phyloP scores from a whole-genome alignment of 768 basidiomycete species.

The Nidularia sp. region DNA sequence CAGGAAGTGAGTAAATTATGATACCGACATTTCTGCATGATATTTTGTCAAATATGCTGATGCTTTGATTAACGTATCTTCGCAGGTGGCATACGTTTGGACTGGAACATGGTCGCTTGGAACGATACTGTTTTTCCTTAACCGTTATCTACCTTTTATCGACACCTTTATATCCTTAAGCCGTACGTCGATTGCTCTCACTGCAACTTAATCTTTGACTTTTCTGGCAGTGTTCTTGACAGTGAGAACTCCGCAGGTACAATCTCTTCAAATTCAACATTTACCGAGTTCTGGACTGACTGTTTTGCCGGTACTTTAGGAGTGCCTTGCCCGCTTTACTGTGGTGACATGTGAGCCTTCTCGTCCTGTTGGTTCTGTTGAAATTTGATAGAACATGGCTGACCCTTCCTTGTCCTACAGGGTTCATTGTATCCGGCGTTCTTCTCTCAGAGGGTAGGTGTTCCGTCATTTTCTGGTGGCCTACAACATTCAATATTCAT shows the following conservation, averaged over 20 bases:
- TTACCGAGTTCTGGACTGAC: background rate
- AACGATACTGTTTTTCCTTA: slow-evolving; percentile 29
- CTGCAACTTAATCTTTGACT: background rate
- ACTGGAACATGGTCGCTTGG: slow-evolving; percentile 20
- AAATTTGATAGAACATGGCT: background rate
- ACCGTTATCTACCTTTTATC: slow-evolving; percentile 35
- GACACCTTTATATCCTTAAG: slow-evolving; percentile 29
- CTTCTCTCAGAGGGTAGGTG: slow-evolving; percentile 29
- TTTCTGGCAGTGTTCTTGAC: slow-evolving; percentile 7
- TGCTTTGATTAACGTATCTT: background rate
- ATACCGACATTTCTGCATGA: background rate
- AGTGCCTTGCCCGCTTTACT: slow-evolving; percentile 18
- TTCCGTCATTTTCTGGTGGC: background rate
- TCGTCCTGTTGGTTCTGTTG: background rate
- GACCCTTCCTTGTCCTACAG: slow-evolving; percentile 2
- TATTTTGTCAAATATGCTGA: background rate
- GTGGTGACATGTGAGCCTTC: slow-evolving; percentile 23
- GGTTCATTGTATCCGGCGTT: slow-evolving; percentile 30
- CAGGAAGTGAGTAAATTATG: slow-evolving; percentile 20
- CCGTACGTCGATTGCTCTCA: slow-evolving; percentile 12
- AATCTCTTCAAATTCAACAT: background rate
- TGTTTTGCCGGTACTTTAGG: slow-evolving; percentile 5
- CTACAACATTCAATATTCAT: background rate
- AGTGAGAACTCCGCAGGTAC: slow-evolving; percentile 14
- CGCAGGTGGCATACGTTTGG: slow-evolving; percentile 30